Conservation (phyloP, 2,329 filamentous ascomycete species). For the Penicillium sp. region DNA sequence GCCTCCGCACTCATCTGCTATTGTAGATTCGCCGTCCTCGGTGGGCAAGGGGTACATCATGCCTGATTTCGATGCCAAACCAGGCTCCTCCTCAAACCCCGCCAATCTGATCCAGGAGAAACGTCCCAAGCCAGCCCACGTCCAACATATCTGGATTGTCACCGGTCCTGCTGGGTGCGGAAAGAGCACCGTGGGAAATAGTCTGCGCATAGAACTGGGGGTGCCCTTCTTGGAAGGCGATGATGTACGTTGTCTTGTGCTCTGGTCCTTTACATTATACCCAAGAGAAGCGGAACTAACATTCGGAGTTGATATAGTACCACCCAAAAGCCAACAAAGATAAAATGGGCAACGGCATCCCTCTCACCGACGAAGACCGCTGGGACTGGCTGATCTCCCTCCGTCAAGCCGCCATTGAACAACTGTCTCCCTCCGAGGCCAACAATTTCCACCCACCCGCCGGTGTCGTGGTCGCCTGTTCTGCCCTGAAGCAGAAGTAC, state of each 20-base stretch:
- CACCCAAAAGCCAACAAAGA: slow-evolving; percentile 70
- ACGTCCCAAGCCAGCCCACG: slow-evolving; percentile 11
- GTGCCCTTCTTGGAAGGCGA: slow-evolving; percentile 77
- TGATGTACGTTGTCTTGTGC: slow-evolving; percentile 59
- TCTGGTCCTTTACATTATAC: not conserved
- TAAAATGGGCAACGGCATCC: slow-evolving; percentile 84
- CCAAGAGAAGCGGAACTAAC: slow-evolving; percentile 12
- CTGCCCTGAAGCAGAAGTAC: slow-evolving; percentile 95
- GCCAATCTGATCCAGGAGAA: slow-evolving; percentile 13
- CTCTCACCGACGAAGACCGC: slow-evolving; percentile 87
- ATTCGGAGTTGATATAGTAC: slow-evolving; percentile 35
- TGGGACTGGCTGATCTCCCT: slow-evolving; percentile 94
- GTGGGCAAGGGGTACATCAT: slow-evolving; percentile 22
- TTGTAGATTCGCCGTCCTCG: slow-evolving; percentile 25
- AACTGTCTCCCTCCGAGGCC: slow-evolving; percentile 43
- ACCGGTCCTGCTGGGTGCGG: slow-evolving; percentile 78
- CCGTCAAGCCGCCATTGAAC: slow-evolving; percentile 62
- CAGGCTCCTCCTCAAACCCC: slow-evolving; percentile 16
- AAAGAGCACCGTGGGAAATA: slow-evolving; percentile 72
- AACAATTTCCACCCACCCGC: slow-evolving; percentile 54
- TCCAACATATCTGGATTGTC: slow-evolving; percentile 76
- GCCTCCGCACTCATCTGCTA: slow-evolving; percentile 24
- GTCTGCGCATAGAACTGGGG: slow-evolving; percentile 62
- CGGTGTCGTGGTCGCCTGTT: slow-evolving; percentile 94
- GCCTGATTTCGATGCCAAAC: slow-evolving; percentile 22